phyloP scores from a whole-genome alignment of 2,329 filamentous ascomycete genomes.

The Xylaria polymorpha region DNA sequence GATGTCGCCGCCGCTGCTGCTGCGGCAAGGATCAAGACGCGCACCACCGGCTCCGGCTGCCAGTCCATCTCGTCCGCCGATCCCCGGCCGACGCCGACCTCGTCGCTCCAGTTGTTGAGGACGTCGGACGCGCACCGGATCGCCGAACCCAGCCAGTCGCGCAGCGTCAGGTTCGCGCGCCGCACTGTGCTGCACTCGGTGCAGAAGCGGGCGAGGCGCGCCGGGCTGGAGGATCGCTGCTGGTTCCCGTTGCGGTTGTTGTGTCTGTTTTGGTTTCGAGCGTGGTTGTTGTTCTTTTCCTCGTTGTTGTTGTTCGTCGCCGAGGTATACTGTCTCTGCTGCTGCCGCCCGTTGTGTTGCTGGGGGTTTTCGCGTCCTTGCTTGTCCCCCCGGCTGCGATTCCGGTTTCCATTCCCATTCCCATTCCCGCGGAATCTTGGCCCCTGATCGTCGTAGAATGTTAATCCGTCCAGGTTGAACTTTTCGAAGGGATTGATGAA shows the following conservation, averaged over 20 bases:
- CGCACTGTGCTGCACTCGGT: slow-evolving; percentile 47
- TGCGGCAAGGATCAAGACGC: slow-evolving; percentile 40
- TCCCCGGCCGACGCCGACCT: slow-evolving; percentile 43
- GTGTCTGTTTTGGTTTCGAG: background rate
- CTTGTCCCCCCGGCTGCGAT: background rate
- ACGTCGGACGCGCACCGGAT: slow-evolving; percentile 27
- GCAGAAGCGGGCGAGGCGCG: slow-evolving; percentile 36
- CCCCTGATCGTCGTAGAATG: slow-evolving; percentile 6
- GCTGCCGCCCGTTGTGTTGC: background rate
- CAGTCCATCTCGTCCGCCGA: slow-evolving; percentile 50
- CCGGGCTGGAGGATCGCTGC: background rate
- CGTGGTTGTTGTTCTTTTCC: background rate
- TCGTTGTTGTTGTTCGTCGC: background rate
- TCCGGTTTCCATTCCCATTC: background rate
- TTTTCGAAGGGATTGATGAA: slow-evolving; percentile 23
- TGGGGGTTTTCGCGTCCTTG: background rate
- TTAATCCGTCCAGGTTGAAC: background rate
- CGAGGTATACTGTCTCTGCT: background rate
- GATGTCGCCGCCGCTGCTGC: slow-evolving; percentile 15
- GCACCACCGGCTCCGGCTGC: slow-evolving; percentile 50
- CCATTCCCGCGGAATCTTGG: background rate
- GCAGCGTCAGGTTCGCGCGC: slow-evolving; percentile 46
- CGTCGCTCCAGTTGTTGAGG: slow-evolving; percentile 43
- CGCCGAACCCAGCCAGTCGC: slow-evolving; percentile 37
- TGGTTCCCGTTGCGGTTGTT: background rate